These are phyloP conservation scores for Austroboletus niveus DNA, from an alignment of 1,284 basidiomycete genomes.

Conservation along the genomic window DNA sequence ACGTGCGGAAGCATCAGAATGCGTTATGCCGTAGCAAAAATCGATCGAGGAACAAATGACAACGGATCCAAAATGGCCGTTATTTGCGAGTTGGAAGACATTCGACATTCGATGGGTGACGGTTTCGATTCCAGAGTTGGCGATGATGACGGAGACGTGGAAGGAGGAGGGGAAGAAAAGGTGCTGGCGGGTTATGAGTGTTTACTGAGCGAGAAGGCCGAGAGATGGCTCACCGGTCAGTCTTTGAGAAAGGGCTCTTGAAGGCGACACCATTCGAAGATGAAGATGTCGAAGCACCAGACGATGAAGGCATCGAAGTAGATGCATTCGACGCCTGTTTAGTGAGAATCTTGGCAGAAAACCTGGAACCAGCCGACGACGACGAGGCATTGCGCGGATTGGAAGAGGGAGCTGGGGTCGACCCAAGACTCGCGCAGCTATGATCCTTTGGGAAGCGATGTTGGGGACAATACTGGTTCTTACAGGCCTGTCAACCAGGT, in stretches of 20 bases:
- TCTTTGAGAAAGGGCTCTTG: conserved; percentile 58
- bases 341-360: conserved; percentile 2
- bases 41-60: conserved; percentile 60
- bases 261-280: conserved; percentile 13
- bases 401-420: conserved; percentile 16
- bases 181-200: conserved; percentile 65
- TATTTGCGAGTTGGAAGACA: conserved; percentile 26
- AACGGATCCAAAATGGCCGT: conserved; percentile 38
- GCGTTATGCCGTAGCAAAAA: conserved; percentile 61
- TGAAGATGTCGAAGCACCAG: conserved; percentile 10
- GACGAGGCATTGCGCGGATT: conserved; percentile 8
- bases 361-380: conserved; percentile 6
- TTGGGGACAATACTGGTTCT: conserved; percentile 64
- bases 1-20: conserved; percentile 10
- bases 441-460: conserved; percentile 75
- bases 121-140: conserved; percentile 9
- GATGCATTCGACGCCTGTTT: conserved; percentile 7
- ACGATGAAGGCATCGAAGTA: conserved; percentile 12
- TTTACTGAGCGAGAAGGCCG: conserved; percentile 43
- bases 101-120: conserved; percentile 9
- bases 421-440: conserved; percentile 41
- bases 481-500: conserved; percentile 52
- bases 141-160: conserved; percentile 6
- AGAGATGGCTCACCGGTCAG: conserved; percentile 61
- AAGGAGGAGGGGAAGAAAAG: conserved; percentile 30